Evolutionary conservation across 768 basidiomycete genomes (phyloP).

Genomic region (Polyporus arcularius): DNA sequence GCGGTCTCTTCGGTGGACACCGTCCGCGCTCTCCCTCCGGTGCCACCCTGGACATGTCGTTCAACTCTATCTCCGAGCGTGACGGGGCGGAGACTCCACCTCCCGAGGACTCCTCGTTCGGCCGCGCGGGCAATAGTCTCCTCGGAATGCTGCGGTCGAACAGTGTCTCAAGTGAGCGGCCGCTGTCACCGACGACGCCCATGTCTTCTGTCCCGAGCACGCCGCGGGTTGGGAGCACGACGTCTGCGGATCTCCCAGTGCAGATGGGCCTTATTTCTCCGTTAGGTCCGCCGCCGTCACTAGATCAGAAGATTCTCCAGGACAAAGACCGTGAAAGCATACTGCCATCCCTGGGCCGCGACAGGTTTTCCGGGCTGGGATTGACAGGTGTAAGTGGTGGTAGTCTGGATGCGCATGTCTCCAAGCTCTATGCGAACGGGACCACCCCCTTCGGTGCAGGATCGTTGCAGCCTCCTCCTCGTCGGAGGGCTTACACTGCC

Average conservation of each 20-base stretch:
- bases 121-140: conserved; percentile 54
- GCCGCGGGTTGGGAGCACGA: conserved; percentile 17
- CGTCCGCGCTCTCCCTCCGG: conserved; percentile 60
- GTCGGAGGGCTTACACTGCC: conserved; percentile 20
- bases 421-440: conserved; percentile 26
- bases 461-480: conserved; percentile 34
- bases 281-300: conserved; percentile 25
- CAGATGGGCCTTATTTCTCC: conserved; percentile 21
- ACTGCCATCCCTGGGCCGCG: conserved; percentile 4
- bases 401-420: conserved; percentile 19
- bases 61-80: conserved; percentile 30
- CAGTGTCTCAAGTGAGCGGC: conserved; percentile 31
- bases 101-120: conserved; percentile 54
- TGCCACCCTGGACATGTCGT: conserved; percentile 20
- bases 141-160: conserved; percentile 51
- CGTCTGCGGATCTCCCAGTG: conserved; percentile 39
- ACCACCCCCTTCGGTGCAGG: conserved; percentile 25
- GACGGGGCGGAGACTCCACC: conserved; percentile 28
- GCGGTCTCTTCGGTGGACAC: conserved; percentile 51
- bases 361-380: neutral
- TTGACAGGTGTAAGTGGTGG: conserved; percentile 3
- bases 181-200: conserved; percentile 21
- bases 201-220: conserved; percentile 25
- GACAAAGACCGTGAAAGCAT: conserved; percentile 34
- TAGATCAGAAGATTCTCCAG: conserved; percentile 42